These are phyloP conservation scores for Hemileia vastatrix DNA, from an alignment of 1,284 basidiomycete species.

Conservation along the genomic window DNA sequence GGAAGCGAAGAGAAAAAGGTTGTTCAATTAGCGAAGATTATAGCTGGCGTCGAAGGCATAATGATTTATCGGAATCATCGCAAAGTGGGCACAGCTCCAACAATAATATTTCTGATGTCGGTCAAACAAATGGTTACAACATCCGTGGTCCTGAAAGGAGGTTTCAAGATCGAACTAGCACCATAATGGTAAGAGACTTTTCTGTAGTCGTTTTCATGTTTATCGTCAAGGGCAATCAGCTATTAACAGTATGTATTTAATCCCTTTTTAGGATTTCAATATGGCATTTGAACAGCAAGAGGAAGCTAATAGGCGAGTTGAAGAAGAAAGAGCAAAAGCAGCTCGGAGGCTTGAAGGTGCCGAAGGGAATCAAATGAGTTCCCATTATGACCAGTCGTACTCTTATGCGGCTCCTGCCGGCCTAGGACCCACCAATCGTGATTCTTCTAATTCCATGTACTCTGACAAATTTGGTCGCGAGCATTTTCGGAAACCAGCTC, in stretches of 20 bases:
- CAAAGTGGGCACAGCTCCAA: too few species aligned
- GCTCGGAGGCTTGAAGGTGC: conserved; percentile 19
- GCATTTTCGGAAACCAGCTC: background rate
- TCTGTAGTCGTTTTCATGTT: too few species aligned
- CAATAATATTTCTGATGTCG: too few species aligned
- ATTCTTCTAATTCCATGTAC: background rate
- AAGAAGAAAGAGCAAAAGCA: conserved; percentile 21
- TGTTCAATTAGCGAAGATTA: background rate
- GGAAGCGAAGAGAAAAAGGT: conserved; percentile 19
- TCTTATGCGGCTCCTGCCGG: too few species aligned
- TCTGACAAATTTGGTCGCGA: background rate
- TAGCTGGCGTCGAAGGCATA: too few species aligned
- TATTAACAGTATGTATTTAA: background rate
- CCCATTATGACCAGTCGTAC: too few species aligned
- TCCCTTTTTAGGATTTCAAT: conserved; percentile 20
- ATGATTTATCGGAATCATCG: too few species aligned
- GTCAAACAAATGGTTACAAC: too few species aligned
- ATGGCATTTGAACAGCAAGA: conserved; percentile 22
- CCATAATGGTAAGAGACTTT: too few species aligned
- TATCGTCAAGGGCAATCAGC: too few species aligned
- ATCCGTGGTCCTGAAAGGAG: too few species aligned
- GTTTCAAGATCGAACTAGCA: too few species aligned
- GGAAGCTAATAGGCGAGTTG: conserved; percentile 15
- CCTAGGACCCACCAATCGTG: conserved; percentile 5
- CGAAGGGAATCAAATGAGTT: background rate